A percentile compares a stretch with the other conserved stretches of the same genome.
Conservation (phyloP, 345 rosid genomes). For the Euphorbia tirucalli region DNA sequence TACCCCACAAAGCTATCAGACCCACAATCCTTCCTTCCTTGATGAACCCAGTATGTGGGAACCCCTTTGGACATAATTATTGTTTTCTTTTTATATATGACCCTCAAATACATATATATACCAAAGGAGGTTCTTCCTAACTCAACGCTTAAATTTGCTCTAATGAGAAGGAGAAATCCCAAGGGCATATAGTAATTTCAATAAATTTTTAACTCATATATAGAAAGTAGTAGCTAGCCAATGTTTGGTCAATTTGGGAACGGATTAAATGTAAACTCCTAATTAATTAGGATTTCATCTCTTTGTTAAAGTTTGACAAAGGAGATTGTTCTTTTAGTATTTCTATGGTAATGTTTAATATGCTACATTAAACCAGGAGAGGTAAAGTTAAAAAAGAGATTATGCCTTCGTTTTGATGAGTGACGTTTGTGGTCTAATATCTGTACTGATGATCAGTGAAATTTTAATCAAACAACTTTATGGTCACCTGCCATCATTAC, state of each 20-base stretch:
- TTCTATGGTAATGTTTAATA: too few species aligned
- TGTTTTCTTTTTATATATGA: too few species aligned
- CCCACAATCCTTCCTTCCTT: constrained; percentile 10
- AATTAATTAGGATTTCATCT: constrained; percentile 15
- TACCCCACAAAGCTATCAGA: constrained; percentile 14
- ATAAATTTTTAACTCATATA: constrained; percentile 15
- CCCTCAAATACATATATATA: neutral
- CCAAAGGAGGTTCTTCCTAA: constrained; percentile 37
- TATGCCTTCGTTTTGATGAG: neutral
- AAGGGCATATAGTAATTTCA: constrained; percentile 8
- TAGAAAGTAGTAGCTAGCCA: neutral
- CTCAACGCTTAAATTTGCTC: constrained; percentile 23
- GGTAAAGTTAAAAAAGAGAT: too few species aligned
- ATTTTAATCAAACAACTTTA: constrained; percentile 25
- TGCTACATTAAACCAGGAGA: too few species aligned
- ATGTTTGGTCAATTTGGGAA: constrained; percentile 10
- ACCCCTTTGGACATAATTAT: constrained; percentile 55
- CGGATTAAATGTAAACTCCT: constrained; percentile 9
- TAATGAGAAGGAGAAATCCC: constrained; percentile 38
- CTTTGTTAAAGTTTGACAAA: constrained; percentile 30
- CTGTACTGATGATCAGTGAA: constrained; percentile 1
- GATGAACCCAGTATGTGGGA: constrained; percentile 27
- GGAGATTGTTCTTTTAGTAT: constrained; percentile 10
- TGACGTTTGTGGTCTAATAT: neutral
- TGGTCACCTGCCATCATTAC: constrained; percentile 36